Percentiles rank a stretch among this genome's conserved stretches.
phyloP scores from a whole-genome alignment of 2,329 filamentous ascomycete genomes.

The Proliferodiscus dingleyae region DNA sequence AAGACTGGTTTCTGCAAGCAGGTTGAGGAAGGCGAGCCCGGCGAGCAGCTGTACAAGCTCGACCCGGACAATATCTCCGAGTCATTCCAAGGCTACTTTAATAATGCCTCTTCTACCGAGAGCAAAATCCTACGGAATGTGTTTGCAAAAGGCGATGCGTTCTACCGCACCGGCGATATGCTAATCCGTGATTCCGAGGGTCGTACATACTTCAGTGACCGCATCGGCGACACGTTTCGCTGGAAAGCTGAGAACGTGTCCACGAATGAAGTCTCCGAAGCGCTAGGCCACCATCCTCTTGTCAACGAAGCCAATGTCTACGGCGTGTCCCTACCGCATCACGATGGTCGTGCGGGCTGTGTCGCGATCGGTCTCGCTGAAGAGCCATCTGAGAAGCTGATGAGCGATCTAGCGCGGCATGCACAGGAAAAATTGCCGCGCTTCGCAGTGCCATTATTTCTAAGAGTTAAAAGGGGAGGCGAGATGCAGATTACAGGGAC shows the following conservation, averaged over 20 bases:
- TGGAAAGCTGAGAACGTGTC: conserved; percentile 85
- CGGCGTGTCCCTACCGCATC: conserved; percentile 71
- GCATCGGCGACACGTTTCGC: conserved; percentile 71
- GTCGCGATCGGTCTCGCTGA: conserved; percentile 61
- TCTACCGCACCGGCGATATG: conserved; percentile 81
- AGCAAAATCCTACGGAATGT: conserved; percentile 72
- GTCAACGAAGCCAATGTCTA: conserved; percentile 82
- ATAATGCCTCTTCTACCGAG: conserved; percentile 64
- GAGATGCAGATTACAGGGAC: conserved; percentile 69
- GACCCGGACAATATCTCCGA: conserved; percentile 57
- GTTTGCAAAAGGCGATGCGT: conserved; percentile 70
- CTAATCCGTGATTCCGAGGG: conserved; percentile 67
- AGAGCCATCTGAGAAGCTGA: conserved; percentile 39
- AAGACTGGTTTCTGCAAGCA: conserved; percentile 63
- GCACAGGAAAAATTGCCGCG: conserved; percentile 55
- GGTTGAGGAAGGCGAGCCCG: conserved; percentile 56
- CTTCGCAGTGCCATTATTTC: conserved; percentile 74
- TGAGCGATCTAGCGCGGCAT: conserved; percentile 59
- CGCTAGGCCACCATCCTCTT: conserved; percentile 59
- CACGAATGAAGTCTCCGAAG: conserved; percentile 75
- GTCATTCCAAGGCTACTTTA: conserved; percentile 78
- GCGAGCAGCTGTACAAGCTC: conserved; percentile 71
- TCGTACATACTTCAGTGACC: conserved; percentile 73
- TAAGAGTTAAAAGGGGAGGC: conserved; percentile 62
- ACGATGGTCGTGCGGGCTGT: conserved; percentile 81